phyloP scores from a whole-genome alignment of 2,329 filamentous ascomycete species.

The Mollisiaceae sp. region DNA sequence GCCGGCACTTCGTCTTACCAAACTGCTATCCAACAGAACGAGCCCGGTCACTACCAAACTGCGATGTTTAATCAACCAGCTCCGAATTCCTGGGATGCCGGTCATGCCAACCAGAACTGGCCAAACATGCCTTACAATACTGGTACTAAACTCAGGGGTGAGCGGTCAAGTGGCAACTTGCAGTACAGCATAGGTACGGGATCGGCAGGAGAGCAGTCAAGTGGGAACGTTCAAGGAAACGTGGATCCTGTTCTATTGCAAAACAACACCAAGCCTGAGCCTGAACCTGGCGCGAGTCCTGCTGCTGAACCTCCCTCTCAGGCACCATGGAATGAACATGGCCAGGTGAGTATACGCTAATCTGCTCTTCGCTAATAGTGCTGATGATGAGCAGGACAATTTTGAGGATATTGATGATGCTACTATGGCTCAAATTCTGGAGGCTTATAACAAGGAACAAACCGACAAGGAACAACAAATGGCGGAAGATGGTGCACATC shows the following conservation, averaged over 20 bases:
- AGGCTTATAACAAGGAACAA: not conserved
- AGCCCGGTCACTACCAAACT: not conserved
- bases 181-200: not conserved
- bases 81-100: not conserved
- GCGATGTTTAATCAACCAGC: not conserved
- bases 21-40: not conserved
- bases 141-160: not conserved
- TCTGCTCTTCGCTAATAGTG: not conserved
- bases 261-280: not conserved
- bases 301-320: not conserved
- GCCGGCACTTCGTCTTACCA: not conserved
- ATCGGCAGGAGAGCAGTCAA: not conserved
- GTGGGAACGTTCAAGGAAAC: not conserved
- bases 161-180: not conserved
- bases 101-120: not conserved
- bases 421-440: not conserved
- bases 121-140: not conserved
- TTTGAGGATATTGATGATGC: not conserved
- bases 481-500: not conserved
- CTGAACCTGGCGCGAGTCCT: not conserved
- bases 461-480: not conserved
- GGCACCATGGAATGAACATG: not conserved
- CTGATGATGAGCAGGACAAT: not conserved
- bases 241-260: not conserved
- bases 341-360: not conserved